Base-by-base conservation (phyloP, 2,329 filamentous ascomycete genomes). In the Diaporthe vaccinii region DNA sequence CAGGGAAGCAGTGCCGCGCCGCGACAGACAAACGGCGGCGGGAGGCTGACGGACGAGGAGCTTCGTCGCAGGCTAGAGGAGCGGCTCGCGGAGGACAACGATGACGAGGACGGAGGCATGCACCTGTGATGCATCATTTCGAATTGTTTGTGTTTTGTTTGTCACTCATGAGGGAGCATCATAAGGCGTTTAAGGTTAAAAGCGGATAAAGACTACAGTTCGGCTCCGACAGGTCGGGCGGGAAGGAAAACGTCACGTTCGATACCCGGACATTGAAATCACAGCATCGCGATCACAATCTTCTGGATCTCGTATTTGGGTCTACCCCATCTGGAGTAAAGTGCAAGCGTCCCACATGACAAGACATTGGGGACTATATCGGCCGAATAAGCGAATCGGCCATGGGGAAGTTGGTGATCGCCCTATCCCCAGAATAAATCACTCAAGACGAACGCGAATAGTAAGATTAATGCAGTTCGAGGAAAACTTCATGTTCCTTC, bases 61-160 rank as follows among this genome's bases (percentile, higher is more conserved):
- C 83, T 94, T 72, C 85, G 89, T 74, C 83, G 86, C 76, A 86
- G 86, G 69, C 80, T 93, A 75, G 88, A 90, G 79, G 89, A 88
- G 78, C 88, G 88, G 71, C 85, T 93, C 83, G 85, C 86, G 62
- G 79, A 83, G 9, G 80, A 88, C 34, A 84, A 80, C 17, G 82
- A 83, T 6, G 86, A 86, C 3, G 88, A 85, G 9, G 88, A 91
- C 5, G 89, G 87, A 28, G 92, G 92, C 1, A 86, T 94, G 85
- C 91, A 94, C 84, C 82, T 94, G 61, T 93, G 81, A 86, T 93
- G 81, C n/a, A n/a, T n/a, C n/a, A n/a, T n/a, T n/a, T n/a, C 8
- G 44, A 22, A 14, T 6, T 14, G 3, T 8, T 70, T 3, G 41
- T 22, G 2, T 20, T 20, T 49, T 46, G 25, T 14, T 53, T 65